Evolutionary conservation across 352 stramenopile genomes (phyloP), one percentile per base, ranked within the genome.

Genomic region (Pilasporangium apinafurcum): DNA sequence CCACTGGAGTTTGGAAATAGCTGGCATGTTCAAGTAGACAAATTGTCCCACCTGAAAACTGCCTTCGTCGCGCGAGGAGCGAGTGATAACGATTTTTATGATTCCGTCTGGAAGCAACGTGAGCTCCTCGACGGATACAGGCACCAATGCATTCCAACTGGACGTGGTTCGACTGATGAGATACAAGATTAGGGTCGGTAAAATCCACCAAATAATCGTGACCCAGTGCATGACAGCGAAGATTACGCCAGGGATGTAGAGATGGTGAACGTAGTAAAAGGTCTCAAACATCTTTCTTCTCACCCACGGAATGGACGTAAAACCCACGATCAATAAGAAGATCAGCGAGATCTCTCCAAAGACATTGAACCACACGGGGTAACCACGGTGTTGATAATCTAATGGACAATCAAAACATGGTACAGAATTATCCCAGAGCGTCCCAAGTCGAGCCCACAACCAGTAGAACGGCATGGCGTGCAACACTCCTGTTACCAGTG

Each of bases 191-290:
- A 82, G 51, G 18, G 73, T 68, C 3, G 66, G 64, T n/a, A 80
- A 36, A 8, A 83, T 21, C 65, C 61, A 75, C 55, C 62, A 68
- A 31, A 84, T 50, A 34, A 79, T 76, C 3, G 52, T 36, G 28
- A 50, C 59, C 43, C 62, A 77, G 34, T 86, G 69, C 40, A 86
- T 43, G 2, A 80, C 62, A 3, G 63, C 53, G 32, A 82, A 78
- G 31, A 72, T 26, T 14, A 82, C 50, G 5, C 55, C 66, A 4
- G 60, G 59, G 24, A 76, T 61, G 37, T 78, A 82, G 36, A 86
- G 33, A 35, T 79, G 68, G 26, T 84, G 71, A 18, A 60, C 56
- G 46, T 70, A 68, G 51, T 86, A 81, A 37, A 86, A 85, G 1
- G 56, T 59, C n/a, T 70, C 59, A 33, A 74, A 86, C 21, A 73